Evolutionary conservation across 1,284 basidiomycete genomes (phyloP), one percentile per base, ranked within the genome.

Genomic region (Rhodotorula sp.): DNA sequence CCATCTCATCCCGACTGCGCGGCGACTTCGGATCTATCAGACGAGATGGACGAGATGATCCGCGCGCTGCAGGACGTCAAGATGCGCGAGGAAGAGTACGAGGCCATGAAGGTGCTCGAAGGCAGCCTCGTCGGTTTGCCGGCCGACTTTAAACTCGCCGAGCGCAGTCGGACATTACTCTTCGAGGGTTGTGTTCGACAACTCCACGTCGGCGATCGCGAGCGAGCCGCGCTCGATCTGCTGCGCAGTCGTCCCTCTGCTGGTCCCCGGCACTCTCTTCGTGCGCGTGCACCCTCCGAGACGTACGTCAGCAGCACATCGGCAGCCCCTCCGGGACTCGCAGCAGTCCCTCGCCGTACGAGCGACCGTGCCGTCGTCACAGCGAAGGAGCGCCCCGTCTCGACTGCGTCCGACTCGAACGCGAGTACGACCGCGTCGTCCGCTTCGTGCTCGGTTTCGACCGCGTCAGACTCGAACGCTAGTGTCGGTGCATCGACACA

Each of bases 41-140:
- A 87, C 68, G 85, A 86, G 6, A 88, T 87, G 12, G 87, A 90
- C 67, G 82, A 87, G 71, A 85, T 89, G 48, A 86, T 93, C 62
- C 84, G 86, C 33, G 87, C 89, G 3, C 85, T 95, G 80, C 87
- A 88, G 62, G 90, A 92, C 73, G 90, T 93, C 71, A 93, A 93
- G 79, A 81, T 85, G 6, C 85, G 90, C 26, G 91, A 94, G 80
- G 90, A 92, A 68, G 91, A 93, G 73, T 91, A 92, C 78, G 85
- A 88, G 33, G 81, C 87, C 59, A 82, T 90, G 45, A 89, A 89
- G 78, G 80, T 83, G n/a, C 82, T 91, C 24, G 81, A 86, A 24
- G 79, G 82, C 17, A 83, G 84, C 0, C 85, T 94, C 64, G 83
- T 85, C 30, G 89, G 88, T 1, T 78, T 91, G 3, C 85, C 87